These are phyloP conservation scores for Cyclotella distinguenda DNA, from an alignment of 108 stramenopile species.

Conservation along the genomic window DNA sequence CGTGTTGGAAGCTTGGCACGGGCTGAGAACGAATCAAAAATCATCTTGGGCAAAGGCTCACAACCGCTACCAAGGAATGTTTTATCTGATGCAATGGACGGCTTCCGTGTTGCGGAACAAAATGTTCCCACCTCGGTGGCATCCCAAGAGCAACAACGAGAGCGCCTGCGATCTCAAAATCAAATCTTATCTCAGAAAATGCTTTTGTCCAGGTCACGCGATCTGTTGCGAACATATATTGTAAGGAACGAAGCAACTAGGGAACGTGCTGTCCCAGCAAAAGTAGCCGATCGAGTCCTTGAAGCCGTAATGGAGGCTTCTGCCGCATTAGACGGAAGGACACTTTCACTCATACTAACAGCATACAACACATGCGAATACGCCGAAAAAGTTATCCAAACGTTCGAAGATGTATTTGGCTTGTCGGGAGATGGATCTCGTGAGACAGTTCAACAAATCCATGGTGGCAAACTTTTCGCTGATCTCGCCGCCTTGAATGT, in stretches of 20 bases:
- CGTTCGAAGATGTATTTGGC: slow-evolving; percentile 78
- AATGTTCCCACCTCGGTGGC: slow-evolving; percentile 9
- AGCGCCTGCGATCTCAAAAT: slow-evolving; percentile 1
- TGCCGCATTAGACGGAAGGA: slow-evolving; percentile 67
- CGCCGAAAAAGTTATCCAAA: slow-evolving; percentile 57
- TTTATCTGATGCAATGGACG: slow-evolving; percentile 43
- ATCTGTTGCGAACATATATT: slow-evolving; percentile 67
- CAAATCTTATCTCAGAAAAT: slow-evolving; percentile 44
- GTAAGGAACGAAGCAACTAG: slow-evolving; percentile 47
- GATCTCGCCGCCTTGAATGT: slow-evolving; percentile 66
- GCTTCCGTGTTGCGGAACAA: slow-evolving; percentile 36
- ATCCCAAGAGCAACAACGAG: slow-evolving; percentile 13
- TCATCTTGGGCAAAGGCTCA: slow-evolving; percentile 4
- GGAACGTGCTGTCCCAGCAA: slow-evolving; percentile 54
- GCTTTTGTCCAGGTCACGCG: slow-evolving; percentile 68
- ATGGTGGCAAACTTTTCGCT: slow-evolving; percentile 41
- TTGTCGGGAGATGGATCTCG: slow-evolving; percentile 63
- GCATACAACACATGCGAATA: slow-evolving; percentile 73
- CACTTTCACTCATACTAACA: slow-evolving; percentile 71
- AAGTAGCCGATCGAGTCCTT: slow-evolving; percentile 81
- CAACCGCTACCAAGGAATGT: slow-evolving; percentile 17
- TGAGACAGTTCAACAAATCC: slow-evolving; percentile 20
- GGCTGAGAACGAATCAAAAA: slow-evolving; percentile 1
- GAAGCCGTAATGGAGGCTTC: slow-evolving; percentile 74
- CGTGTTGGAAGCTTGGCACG: slow-evolving; percentile 29